Evolutionary conservation across 164 flowering plant genomes (phyloP), one percentile per base, ranked within the genome.

Genomic region (Liriodendron chinense): DNA sequence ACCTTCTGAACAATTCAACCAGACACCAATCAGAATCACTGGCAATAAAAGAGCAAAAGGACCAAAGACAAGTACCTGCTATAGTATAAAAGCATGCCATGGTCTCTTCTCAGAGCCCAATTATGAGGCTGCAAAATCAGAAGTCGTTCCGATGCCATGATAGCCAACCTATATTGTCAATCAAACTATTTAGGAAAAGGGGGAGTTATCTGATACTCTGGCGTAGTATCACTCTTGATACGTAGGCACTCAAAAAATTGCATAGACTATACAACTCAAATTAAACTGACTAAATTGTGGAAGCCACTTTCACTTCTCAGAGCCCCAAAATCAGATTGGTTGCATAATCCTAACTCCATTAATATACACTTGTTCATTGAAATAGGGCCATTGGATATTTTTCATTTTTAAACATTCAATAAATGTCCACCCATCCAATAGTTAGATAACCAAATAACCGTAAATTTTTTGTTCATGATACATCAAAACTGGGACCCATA

Each of bases 81-180:
- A 72, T 82, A 87, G 75, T 85, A 91, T 80, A 89, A 62, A 85
- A 91, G 89, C 94, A 91, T 86, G 68, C 94, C 94, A 79, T 88
- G 87, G 85, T 91, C 92, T 86, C 91, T 85, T 82, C 94, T 87
- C 73, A 86, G 66, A 22, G 90, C 82, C 94, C 94, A 91, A 68
- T 91, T 88, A 76, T 89, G 92, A 22, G 94, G 92, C 78, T 91
- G 92, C 76, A 91, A 78, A 81, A 87, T 87, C 80, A 91, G 79
- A 75, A 89, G 81, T 72, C 90, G 88, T 73, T 91, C 91, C 20
- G 91, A 89, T 68, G 92, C 94, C 94, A 88, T 89, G 53, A 88
- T 87, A 53, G 92, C 92, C 82, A 91, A 78, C 87, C 93, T 90
- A 71, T 9, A 28, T 24, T 5, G 24, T 53, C 8, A 53, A 53